Percentiles rank a stretch among this genome's conserved stretches.
phyloP scores from a whole-genome alignment of 2,329 filamentous ascomycete genomes.

The Verticillium dahliae region DNA sequence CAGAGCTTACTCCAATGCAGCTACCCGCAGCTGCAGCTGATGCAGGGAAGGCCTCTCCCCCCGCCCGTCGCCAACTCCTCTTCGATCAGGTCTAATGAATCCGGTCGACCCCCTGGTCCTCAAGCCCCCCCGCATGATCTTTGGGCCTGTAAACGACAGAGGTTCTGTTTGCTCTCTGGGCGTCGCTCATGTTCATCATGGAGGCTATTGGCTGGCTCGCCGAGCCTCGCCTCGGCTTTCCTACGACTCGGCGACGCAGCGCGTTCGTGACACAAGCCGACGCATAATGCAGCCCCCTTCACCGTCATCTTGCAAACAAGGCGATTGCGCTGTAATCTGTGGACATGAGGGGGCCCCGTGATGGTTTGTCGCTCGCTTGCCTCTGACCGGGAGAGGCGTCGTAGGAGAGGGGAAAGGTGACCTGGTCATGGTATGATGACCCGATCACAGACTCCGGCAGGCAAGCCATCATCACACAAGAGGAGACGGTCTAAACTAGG shows the following conservation, averaged over 20 bases:
- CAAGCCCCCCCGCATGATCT: not conserved
- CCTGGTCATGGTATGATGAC: too few relatives aligned
- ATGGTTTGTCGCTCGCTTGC: not conserved
- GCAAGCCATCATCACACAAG: not conserved
- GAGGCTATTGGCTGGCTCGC: not conserved
- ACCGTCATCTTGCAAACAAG: not conserved
- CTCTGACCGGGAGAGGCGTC: not conserved
- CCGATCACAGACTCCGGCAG: too few relatives aligned
- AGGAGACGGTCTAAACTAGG: not conserved
- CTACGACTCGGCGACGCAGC: not conserved
- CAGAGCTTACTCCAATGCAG: too few relatives aligned
- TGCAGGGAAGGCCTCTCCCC: too few relatives aligned
- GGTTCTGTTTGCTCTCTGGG: not conserved
- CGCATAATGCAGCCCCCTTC: not conserved
- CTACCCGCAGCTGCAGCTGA: too few relatives aligned
- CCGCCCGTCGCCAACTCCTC: too few relatives aligned
- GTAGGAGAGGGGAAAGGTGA: not conserved
- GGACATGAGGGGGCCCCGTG: not conserved
- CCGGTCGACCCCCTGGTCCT: not conserved
- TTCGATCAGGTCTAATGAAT: too few relatives aligned
- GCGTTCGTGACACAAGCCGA: not conserved
- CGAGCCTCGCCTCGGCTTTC: not conserved
- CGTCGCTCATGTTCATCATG: not conserved
- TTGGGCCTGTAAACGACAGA: not conserved
- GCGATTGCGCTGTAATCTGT: not conserved